These are phyloP conservation scores for Lablab purpureus DNA, from an alignment of 306 rosid genomes.

Conservation along the genomic window DNA sequence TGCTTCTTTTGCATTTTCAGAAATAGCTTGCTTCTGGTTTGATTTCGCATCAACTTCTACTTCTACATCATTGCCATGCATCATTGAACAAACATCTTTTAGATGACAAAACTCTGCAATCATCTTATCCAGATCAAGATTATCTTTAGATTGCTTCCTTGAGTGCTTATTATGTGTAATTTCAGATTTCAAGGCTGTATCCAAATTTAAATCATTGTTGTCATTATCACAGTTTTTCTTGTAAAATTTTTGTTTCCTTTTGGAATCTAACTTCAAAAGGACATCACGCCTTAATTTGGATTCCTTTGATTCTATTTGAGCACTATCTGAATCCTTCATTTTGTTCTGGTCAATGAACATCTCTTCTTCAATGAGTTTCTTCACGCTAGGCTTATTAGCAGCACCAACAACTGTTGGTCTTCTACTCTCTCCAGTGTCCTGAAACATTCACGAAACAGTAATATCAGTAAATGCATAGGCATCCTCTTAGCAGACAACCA, in stretches of 20 bases:
- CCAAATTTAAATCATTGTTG: slow-evolving; percentile 52
- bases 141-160: slow-evolving; percentile 58
- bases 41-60: slow-evolving; percentile 50
- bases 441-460: slow-evolving; percentile 47
- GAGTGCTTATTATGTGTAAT: slow-evolving; percentile 54
- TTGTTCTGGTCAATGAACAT: slow-evolving; percentile 69
- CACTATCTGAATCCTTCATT: slow-evolving; percentile 49
- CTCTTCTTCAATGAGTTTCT: slow-evolving; percentile 96
- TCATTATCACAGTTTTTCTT: slow-evolving; percentile 72
- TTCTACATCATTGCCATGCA: slow-evolving; percentile 58
- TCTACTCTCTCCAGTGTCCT: slow-evolving; percentile 62
- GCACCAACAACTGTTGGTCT: slow-evolving; percentile 43
- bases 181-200: slow-evolving; percentile 53
- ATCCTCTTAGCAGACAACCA: slow-evolving; percentile 18
- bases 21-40: slow-evolving; percentile 61
- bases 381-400: slow-evolving; percentile 83
- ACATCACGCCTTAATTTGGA: slow-evolving; percentile 54
- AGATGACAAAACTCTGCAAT: slow-evolving; percentile 75
- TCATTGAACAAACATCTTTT: slow-evolving; percentile 49
- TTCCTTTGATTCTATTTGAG: slow-evolving; percentile 51
- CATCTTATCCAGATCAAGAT: slow-evolving; percentile 67
- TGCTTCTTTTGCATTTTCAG: slow-evolving; percentile 65
- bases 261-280: slow-evolving; percentile 52
- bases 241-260: slow-evolving; percentile 60
- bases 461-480: slow-evolving; percentile 33